These are phyloP conservation scores for Elsinoe perseae DNA, from an alignment of 2,329 filamentous ascomycete genomes.

Conservation along the genomic window DNA sequence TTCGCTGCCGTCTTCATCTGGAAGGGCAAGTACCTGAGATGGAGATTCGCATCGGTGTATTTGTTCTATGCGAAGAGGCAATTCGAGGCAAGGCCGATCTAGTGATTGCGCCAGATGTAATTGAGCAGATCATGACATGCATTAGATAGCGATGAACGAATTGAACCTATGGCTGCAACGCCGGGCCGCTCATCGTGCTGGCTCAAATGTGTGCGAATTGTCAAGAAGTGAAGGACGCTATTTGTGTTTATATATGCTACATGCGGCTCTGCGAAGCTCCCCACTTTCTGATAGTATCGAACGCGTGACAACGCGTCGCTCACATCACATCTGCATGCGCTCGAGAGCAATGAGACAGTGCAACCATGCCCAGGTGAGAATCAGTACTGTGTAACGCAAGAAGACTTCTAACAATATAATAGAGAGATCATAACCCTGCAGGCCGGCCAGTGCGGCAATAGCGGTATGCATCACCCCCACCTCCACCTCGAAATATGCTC, in stretches of 20 bases:
- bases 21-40: slow-evolving; percentile 31
- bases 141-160: too few relatives aligned
- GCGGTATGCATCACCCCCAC: slow-evolving; percentile 59
- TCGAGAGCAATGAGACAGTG: slow-evolving; percentile 6
- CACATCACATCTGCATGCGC: background rate
- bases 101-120: background rate
- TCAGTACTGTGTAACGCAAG: too few relatives aligned
- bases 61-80: slow-evolving; percentile 31
- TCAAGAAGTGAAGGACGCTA: background rate
- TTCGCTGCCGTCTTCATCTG: slow-evolving; percentile 27
- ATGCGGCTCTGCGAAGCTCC: background rate
- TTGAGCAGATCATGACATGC: background rate
- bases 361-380: slow-evolving; percentile 17
- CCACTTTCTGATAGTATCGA: background rate
- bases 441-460: slow-evolving; percentile 98
- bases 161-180: too few relatives aligned
- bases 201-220: background rate
- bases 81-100: slow-evolving; percentile 26
- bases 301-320: background rate
- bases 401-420: slow-evolving; percentile 18
- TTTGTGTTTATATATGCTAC: background rate
- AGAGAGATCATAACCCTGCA: slow-evolving; percentile 99
- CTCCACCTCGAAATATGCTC: background rate
- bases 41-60: slow-evolving; percentile 29
- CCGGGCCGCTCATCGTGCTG: too few relatives aligned